phyloP scores from a whole-genome alignment of 805 yeast genomes.

The Cyberlindnera saturnus region DNA sequence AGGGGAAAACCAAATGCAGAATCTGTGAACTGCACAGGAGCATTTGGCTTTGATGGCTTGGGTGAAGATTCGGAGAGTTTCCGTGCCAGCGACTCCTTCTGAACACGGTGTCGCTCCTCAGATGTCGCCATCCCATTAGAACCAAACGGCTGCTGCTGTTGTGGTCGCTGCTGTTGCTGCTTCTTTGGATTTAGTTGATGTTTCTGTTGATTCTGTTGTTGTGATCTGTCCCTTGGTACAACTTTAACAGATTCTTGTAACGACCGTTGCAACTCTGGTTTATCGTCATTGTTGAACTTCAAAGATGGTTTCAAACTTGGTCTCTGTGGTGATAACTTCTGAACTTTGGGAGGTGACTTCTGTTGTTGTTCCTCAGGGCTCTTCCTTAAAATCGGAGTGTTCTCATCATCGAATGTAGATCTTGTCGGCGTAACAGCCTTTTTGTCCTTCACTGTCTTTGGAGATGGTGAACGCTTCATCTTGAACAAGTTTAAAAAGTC shows the following conservation, averaged over 20 bases:
- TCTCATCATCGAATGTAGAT: slow-evolving; percentile 11
- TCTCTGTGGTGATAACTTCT: slow-evolving; percentile 9
- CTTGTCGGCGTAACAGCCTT: slow-evolving; percentile 6
- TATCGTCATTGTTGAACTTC: slow-evolving; percentile 5
- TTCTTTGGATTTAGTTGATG: background rate
- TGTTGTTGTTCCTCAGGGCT: background rate
- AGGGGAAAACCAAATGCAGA: slow-evolving; percentile 86
- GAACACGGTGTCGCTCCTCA: slow-evolving; percentile 17
- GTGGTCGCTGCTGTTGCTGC: background rate
- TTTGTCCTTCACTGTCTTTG: slow-evolving; percentile 11
- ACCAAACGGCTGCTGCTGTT: background rate
- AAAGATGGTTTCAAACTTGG: slow-evolving; percentile 13
- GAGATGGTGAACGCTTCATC: slow-evolving; percentile 21
- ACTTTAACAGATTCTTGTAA: slow-evolving; percentile 18
- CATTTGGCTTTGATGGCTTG: slow-evolving; percentile 41
- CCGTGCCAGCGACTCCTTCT: slow-evolving; percentile 14
- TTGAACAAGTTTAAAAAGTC: slow-evolving; percentile 23
- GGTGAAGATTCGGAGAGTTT: slow-evolving; percentile 26
- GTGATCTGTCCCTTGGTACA: slow-evolving; percentile 5
- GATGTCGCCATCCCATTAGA: background rate
- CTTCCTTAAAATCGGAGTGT: background rate
- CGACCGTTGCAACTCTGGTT: slow-evolving; percentile 4
- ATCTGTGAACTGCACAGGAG: slow-evolving; percentile 57
- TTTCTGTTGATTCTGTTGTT: background rate
- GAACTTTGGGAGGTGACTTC: background rate